Evolutionary conservation across 2,329 filamentous ascomycete genomes (phyloP), one percentile per base, ranked within the genome.

Genomic region (Curvularia sp.): DNA sequence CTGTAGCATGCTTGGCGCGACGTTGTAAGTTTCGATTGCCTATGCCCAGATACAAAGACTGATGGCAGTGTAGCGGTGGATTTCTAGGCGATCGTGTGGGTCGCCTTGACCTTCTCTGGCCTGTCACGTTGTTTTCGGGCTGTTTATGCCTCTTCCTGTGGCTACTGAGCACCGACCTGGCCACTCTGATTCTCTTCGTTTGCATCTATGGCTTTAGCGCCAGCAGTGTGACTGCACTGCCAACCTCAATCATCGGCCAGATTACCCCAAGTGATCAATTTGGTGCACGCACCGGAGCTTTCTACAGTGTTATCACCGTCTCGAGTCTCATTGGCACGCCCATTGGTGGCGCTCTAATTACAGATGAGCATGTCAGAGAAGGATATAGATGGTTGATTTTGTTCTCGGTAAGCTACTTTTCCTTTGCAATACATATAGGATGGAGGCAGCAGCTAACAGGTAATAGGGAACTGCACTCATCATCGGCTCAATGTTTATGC

Each of bases 221-320:
- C 0, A 90, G 89, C 12, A 85, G 85, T 2, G 89, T 87, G 66
- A 84, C 90, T 34, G 85, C 85, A 0, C 78, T 92, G 18, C 80
- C 81, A 0, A 87, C 89, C 0, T 83, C 88, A 0, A 78, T 90
- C 13, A 80, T 93, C 21, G 88, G 88, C 1, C 88, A 92, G 68
- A 89, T 92, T 60, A 87, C 85, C 1, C 87, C 90, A 45, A 83
- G 91, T 36, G 80, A 85, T 19, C 83, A 91, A 72, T 87, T 93
- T 32, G 91, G 90, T 13, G 83, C 88, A 1, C 81, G 90, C 5
- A 87, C 83, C 2, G 91, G 91, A 0, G 82, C 84, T 0, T 81
- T 86, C 25, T 90, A 89, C 70, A 83, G 85, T 15, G 73, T 87
- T 46, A 80, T 87, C 55, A 82, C 86, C 1, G 77, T 92, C 30